A percentile compares a stretch with the other conserved stretches of the same genome.
phyloP scores from a whole-genome alignment of 78 protist species.

The Speleostelium caveatum region DNA sequence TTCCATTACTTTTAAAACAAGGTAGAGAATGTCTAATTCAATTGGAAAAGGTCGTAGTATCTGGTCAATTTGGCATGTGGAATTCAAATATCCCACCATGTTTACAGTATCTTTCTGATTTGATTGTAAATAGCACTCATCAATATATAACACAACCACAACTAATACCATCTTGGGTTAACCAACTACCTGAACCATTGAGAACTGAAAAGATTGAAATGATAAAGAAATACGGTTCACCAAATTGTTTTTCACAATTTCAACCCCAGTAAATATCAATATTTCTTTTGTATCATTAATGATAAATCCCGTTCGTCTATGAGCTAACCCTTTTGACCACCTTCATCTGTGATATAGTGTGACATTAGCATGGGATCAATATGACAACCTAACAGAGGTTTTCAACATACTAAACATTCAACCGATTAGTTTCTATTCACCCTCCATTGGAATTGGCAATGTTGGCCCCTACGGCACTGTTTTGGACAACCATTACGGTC shows the following conservation, averaged over 20 bases:
- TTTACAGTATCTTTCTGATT: slow-evolving; percentile 74
- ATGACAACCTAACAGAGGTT: slow-evolving; percentile 30
- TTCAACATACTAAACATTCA: slow-evolving; percentile 17
- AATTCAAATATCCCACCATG: not conserved
- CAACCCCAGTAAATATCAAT: slow-evolving; percentile 73
- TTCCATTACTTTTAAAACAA: slow-evolving; percentile 8
- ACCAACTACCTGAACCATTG: slow-evolving; percentile 60
- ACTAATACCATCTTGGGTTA: slow-evolving; percentile 74
- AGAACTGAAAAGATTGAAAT: slow-evolving; percentile 66
- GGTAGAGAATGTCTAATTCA: slow-evolving; percentile 14
- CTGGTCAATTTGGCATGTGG: slow-evolving; percentile 76
- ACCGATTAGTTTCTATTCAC: slow-evolving; percentile 37
- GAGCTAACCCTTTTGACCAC: too few relatives aligned
- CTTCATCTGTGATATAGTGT: slow-evolving; percentile 9
- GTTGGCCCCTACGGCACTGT: slow-evolving; percentile 65
- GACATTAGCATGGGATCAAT: slow-evolving; percentile 77
- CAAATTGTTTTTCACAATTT: slow-evolving; percentile 77
- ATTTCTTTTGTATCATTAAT: too few relatives aligned
- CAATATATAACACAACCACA: slow-evolving; percentile 75
- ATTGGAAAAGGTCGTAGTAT: not conserved
- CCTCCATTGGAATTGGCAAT: slow-evolving; percentile 50
- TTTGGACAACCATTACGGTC: slow-evolving; percentile 47
- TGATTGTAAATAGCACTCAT: slow-evolving; percentile 64
- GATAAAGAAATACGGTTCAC: slow-evolving; percentile 77
- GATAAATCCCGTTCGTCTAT: not conserved